Evolutionary conservation across 352 stramenopile species (phyloP).

Genomic region (Phytophthora idaei): DNA sequence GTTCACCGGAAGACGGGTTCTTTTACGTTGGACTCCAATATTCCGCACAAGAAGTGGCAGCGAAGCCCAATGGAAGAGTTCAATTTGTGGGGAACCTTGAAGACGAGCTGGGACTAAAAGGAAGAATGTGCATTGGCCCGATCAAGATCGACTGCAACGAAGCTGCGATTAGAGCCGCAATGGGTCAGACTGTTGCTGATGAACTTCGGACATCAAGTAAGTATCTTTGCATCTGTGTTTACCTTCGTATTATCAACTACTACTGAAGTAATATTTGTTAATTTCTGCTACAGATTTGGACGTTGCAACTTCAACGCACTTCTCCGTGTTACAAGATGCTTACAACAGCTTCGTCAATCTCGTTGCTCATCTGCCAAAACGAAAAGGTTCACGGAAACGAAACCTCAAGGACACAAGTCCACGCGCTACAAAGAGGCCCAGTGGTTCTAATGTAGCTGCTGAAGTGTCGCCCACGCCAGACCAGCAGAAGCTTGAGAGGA

Average conservation of each 20-base stretch:
- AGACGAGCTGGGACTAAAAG: constrained; percentile 61
- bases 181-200: constrained; percentile 26
- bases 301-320: constrained; percentile 46
- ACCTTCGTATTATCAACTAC: background rate
- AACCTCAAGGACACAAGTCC: constrained; percentile 11
- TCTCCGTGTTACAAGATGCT: constrained; percentile 57
- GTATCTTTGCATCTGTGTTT: background rate
- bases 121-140: constrained; percentile 58
- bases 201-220: constrained; percentile 21
- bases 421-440: constrained; percentile 18
- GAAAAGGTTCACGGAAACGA: constrained; percentile 10
- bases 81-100: constrained; percentile 28
- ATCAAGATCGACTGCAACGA: constrained; percentile 74
- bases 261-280: background rate
- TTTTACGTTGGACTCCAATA: constrained; percentile 78
- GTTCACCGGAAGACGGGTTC: constrained; percentile 64
- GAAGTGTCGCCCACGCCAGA: background rate
- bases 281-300: constrained; percentile 22
- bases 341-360: constrained; percentile 50
- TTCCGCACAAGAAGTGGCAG: constrained; percentile 19
- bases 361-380: constrained; percentile 41
- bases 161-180: constrained; percentile 38
- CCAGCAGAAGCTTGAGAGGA: constrained; percentile 31
- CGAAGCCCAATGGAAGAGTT: constrained; percentile 22
- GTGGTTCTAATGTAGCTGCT: constrained; percentile 4